Evolutionary conservation across 305 asterid genomes (phyloP).

Genomic region (Rubia tinctorum): DNA sequence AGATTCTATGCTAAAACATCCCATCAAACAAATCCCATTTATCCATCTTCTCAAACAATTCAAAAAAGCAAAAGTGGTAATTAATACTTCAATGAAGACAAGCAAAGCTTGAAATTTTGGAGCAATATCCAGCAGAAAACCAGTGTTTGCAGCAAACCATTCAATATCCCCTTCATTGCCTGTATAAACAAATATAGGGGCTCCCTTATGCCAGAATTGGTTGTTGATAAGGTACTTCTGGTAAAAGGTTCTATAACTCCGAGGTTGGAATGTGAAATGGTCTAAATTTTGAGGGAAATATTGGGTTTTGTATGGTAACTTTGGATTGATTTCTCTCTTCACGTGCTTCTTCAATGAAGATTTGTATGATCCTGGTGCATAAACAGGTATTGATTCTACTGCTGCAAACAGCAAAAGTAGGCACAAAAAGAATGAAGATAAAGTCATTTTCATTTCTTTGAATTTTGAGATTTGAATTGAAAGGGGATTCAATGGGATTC

Average conservation of each 20-base stretch:
- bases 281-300: constrained; percentile 70
- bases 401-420: constrained; percentile 27
- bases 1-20: too few species aligned
- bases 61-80: too few species aligned
- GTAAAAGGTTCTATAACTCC: constrained; percentile 50
- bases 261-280: constrained; percentile 65
- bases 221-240: constrained; percentile 70
- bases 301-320: constrained; percentile 43
- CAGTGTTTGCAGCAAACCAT: constrained; percentile 78
- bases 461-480: background rate
- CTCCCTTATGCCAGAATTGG: constrained; percentile 53
- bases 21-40: background rate
- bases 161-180: constrained; percentile 83
- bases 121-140: constrained; percentile 74
- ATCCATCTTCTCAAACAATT: background rate
- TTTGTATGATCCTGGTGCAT: constrained; percentile 43
- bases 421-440: constrained; percentile 27
- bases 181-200: constrained; percentile 67
- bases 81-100: constrained; percentile 61
- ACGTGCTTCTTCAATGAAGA: constrained; percentile 37
- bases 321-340: constrained; percentile 22
- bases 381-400: constrained; percentile 30
- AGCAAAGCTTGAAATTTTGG: constrained; percentile 62
- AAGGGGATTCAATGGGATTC: background rate
- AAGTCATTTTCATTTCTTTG: constrained; percentile 18